phyloP scores from a whole-genome alignment of 164 flowering plant genomes.

The Pachysandra terminalis region DNA sequence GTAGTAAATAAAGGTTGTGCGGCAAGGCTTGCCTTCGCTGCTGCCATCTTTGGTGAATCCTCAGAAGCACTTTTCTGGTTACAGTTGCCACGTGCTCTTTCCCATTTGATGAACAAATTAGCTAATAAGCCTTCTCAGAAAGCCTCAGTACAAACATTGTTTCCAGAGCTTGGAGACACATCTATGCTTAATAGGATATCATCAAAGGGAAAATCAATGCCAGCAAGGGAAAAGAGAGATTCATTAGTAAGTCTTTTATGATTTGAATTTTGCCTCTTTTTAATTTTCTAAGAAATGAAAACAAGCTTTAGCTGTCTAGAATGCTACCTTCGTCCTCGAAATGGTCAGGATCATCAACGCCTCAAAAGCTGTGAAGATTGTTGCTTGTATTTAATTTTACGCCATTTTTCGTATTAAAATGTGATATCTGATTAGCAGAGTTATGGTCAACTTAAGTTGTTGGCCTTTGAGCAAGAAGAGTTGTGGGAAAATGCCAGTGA shows the following conservation, averaged over 20 bases:
- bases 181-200: slow-evolving; percentile 50
- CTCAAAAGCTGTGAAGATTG: slow-evolving; percentile 3
- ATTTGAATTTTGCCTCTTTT: background rate
- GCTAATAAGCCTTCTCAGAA: slow-evolving; percentile 46
- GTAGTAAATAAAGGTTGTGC: slow-evolving; percentile 72
- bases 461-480: slow-evolving; percentile 92
- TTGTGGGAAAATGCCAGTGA: slow-evolving; percentile 85
- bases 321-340: background rate
- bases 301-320: background rate
- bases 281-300: background rate
- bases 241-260: slow-evolving; percentile 39
- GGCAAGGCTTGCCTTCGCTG: slow-evolving; percentile 91
- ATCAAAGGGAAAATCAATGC: slow-evolving; percentile 59
- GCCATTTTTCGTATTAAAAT: slow-evolving; percentile 3
- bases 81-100: slow-evolving; percentile 80
- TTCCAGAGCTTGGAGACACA: slow-evolving; percentile 56
- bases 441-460: slow-evolving; percentile 54
- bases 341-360: background rate
- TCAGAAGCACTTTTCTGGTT: slow-evolving; percentile 97
- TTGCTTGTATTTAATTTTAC: background rate
- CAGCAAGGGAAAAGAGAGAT: slow-evolving; percentile 40
- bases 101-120: slow-evolving; percentile 58
- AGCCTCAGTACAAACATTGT: slow-evolving; percentile 29
- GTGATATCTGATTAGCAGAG: slow-evolving; percentile 34
- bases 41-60: slow-evolving; percentile 90